These are phyloP conservation scores for Heimioporus sp. DNA, from an alignment of 768 basidiomycete genomes.

Conservation along the genomic window DNA sequence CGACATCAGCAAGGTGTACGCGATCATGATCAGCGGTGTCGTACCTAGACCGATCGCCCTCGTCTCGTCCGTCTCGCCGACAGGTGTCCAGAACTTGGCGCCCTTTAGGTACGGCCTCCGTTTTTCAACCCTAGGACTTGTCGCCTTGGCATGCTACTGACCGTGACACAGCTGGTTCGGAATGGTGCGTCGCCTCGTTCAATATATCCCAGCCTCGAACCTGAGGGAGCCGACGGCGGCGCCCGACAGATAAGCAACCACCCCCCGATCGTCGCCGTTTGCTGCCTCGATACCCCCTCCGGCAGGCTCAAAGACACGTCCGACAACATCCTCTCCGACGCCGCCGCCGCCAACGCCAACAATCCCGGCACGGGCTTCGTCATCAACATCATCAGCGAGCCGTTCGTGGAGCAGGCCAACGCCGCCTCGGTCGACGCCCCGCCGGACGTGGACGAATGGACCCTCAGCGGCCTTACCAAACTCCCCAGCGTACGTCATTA, in stretches of 20 bases:
- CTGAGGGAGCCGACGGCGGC: too few species aligned
- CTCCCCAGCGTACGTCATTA: slow-evolving; percentile 15
- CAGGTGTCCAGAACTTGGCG: slow-evolving; percentile 40
- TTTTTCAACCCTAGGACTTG: neutral
- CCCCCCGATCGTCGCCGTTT: slow-evolving; percentile 39
- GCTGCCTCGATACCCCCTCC: slow-evolving; percentile 12
- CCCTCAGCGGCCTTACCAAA: slow-evolving; percentile 40
- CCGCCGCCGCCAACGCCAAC: too few species aligned
- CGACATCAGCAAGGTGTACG: slow-evolving; percentile 30
- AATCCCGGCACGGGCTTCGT: slow-evolving; percentile 46
- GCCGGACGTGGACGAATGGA: slow-evolving; percentile 38
- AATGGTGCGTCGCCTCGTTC: slow-evolving; percentile 11
- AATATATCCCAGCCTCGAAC: too few species aligned
- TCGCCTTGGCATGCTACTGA: neutral
- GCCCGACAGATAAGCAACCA: slow-evolving; percentile 14
- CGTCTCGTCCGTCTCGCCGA: slow-evolving; percentile 35
- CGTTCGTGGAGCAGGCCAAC: slow-evolving; percentile 41
- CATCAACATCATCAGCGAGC: slow-evolving; percentile 57
- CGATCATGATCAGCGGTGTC: slow-evolving; percentile 37
- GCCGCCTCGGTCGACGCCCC: slow-evolving; percentile 38
- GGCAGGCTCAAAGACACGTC: slow-evolving; percentile 40
- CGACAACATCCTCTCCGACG: slow-evolving; percentile 35
- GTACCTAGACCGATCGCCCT: slow-evolving; percentile 47
- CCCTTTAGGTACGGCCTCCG: slow-evolving; percentile 36
- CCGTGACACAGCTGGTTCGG: slow-evolving; percentile 23